Conservation (phyloP, 1,284 basidiomycete species). For the Puccinia polysora region DNA sequence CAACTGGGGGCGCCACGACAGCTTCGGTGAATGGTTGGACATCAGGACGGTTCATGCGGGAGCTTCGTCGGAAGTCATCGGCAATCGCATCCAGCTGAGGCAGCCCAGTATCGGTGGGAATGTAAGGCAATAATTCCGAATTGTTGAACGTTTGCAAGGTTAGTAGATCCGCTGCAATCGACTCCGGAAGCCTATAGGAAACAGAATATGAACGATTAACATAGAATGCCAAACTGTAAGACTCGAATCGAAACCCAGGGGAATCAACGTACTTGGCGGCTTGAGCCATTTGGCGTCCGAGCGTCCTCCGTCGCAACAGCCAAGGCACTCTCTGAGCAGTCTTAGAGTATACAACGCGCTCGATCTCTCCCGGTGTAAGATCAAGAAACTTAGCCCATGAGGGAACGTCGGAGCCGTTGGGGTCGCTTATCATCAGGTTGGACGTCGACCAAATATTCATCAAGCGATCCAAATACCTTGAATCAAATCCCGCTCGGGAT, state of each 20-base stretch:
- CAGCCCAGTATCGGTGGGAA: constrained; percentile 53
- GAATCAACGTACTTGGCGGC: constrained; percentile 7
- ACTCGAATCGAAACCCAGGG: neutral
- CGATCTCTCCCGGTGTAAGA: constrained; percentile 34
- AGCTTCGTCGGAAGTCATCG: constrained; percentile 63
- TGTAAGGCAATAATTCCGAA: constrained; percentile 49
- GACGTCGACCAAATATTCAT: constrained; percentile 83
- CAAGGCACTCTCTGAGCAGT: constrained; percentile 36
- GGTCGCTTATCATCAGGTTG: constrained; percentile 59
- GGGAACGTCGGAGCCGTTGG: constrained; percentile 56
- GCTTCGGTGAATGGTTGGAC: constrained; percentile 76
- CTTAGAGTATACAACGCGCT: constrained; percentile 15
- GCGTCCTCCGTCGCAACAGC: constrained; percentile 1
- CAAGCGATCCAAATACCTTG: constrained; percentile 64
- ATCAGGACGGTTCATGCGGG: constrained; percentile 71
- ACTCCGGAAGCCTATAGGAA: constrained; percentile 25
- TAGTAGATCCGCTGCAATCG: constrained; percentile 22
- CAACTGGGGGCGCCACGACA: constrained; percentile 77
- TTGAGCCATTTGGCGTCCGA: constrained; percentile 19
- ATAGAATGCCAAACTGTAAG: neutral
- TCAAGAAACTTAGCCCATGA: constrained; percentile 42
- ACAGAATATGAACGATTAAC: neutral
- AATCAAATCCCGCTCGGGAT: constrained; percentile 61
- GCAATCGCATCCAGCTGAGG: constrained; percentile 65
- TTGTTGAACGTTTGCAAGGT: constrained; percentile 25